Evolutionary conservation across 2,329 filamentous ascomycete genomes (phyloP).

Genomic region (Lecanicillium sp.): DNA sequence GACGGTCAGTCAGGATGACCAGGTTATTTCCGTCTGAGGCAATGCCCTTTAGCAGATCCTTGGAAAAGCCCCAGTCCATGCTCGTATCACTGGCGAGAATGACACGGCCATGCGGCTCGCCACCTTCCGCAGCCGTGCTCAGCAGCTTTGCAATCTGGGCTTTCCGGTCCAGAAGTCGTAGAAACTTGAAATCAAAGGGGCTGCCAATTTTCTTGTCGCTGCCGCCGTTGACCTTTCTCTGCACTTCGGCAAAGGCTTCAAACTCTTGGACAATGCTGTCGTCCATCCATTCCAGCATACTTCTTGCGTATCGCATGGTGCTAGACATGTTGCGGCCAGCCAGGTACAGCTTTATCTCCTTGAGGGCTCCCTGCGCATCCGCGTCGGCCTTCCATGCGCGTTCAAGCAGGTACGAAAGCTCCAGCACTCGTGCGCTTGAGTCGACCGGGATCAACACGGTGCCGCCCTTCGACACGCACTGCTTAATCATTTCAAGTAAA

Average conservation of each 20-base stretch:
- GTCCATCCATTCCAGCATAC: constrained; percentile 99
- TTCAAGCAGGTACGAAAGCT: constrained; percentile 86
- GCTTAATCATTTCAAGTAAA: constrained; percentile 72
- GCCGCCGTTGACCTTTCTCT: constrained; percentile 36
- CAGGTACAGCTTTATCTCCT: constrained; percentile 61
- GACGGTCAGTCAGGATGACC: constrained; percentile 76
- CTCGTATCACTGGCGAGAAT: constrained; percentile 88
- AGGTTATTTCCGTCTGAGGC: constrained; percentile 74
- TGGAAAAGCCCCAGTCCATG: constrained; percentile 92
- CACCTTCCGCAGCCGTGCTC: constrained; percentile 35
- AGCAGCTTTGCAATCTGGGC: constrained; percentile 68
- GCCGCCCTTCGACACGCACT: constrained; percentile 72
- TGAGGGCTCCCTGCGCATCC: constrained; percentile 40
- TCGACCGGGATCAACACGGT: constrained; percentile 92
- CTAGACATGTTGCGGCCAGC: constrained; percentile 81
- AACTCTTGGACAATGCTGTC: constrained; percentile 90
- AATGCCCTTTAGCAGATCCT: constrained; percentile 65
- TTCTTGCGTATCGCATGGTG: constrained; percentile 83
- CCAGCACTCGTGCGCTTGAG: constrained; percentile 88
- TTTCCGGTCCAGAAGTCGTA: constrained; percentile 75
- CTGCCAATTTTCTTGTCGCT: constrained; percentile 51
- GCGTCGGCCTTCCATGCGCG: constrained; percentile 76
- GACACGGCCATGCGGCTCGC: constrained; percentile 51
- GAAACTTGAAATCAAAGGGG: constrained; percentile 83
- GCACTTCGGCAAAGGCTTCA: constrained; percentile 57